Evolutionary conservation across 345 rosid genomes (phyloP).

Genomic region (Rhizophora mangle): DNA sequence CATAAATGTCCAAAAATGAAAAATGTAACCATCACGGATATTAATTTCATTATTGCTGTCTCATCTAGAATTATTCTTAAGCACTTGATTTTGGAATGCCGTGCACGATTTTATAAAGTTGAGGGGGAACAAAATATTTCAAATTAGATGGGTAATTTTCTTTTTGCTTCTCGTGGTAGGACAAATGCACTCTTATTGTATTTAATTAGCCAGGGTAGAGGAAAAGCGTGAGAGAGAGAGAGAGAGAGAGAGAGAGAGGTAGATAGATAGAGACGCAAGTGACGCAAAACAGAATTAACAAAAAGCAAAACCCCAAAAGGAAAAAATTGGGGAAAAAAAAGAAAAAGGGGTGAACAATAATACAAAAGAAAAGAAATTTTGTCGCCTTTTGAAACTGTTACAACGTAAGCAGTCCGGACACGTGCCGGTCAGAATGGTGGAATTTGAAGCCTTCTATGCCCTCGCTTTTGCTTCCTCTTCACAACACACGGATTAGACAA

Average conservation of each 20-base stretch:
- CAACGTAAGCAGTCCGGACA: constrained; percentile 25
- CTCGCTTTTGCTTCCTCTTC: constrained; percentile 37
- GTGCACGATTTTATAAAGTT: neutral
- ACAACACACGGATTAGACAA: constrained; percentile 44
- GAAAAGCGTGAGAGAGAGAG: too few relatives aligned
- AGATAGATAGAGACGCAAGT: too few relatives aligned
- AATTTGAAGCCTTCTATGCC: constrained; percentile 20
- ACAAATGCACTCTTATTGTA: too few relatives aligned
- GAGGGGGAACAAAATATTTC: too few relatives aligned
- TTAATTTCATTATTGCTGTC: neutral
- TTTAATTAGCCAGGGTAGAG: too few relatives aligned
- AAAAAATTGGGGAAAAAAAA: too few relatives aligned
- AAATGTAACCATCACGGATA: neutral
- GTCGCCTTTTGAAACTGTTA: constrained; percentile 8
- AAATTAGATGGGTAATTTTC: too few relatives aligned
- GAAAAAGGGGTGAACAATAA: neutral
- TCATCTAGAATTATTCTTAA: neutral
- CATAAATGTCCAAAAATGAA: neutral
- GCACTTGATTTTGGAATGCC: neutral
- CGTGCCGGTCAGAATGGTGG: constrained; percentile 24
- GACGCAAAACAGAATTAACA: too few relatives aligned
- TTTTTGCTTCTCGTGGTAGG: too few relatives aligned
- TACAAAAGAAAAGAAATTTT: neutral
- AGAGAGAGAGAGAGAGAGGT: too few relatives aligned
- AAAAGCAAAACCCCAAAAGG: too few relatives aligned